Conservation (phyloP, 2,329 filamentous ascomycete species). For the Diaporthe citri region DNA sequence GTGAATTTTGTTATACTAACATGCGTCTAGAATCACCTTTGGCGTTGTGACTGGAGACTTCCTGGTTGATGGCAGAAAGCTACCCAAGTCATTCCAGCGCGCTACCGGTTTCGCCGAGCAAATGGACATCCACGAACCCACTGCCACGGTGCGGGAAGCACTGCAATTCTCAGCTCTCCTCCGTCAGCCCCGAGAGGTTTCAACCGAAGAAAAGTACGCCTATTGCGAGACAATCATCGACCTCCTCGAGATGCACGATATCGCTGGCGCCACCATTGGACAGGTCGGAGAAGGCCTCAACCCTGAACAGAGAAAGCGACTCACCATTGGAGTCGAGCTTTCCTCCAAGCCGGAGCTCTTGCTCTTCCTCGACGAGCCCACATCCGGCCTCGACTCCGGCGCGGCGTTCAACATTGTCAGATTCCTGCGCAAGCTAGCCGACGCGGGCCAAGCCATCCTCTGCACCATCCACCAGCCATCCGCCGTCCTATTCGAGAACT, state of each 20-base stretch:
- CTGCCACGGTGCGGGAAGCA: slow-evolving; percentile 76
- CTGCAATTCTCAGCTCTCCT: slow-evolving; percentile 75
- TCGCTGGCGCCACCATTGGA: slow-evolving; percentile 78
- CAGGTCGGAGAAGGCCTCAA: slow-evolving; percentile 74
- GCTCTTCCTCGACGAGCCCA: slow-evolving; percentile 82
- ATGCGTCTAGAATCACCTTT: slow-evolving; percentile 25
- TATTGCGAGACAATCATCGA: slow-evolving; percentile 79
- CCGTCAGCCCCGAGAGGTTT: slow-evolving; percentile 70
- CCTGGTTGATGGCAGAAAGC: slow-evolving; percentile 70
- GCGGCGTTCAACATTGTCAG: slow-evolving; percentile 80
- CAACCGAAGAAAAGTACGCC: slow-evolving; percentile 72
- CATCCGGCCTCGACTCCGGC: slow-evolving; percentile 79
- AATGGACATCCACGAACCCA: slow-evolving; percentile 76
- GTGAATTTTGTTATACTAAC: not conserved
- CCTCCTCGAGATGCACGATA: slow-evolving; percentile 76
- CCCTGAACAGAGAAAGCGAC: slow-evolving; percentile 61
- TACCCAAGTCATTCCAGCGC: slow-evolving; percentile 76
- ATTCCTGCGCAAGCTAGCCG: slow-evolving; percentile 74
- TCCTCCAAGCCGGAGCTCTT: slow-evolving; percentile 78
- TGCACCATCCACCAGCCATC: slow-evolving; percentile 61
- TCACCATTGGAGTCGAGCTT: slow-evolving; percentile 82
- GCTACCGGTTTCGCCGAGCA: slow-evolving; percentile 80
- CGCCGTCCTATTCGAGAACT: slow-evolving; percentile 56
- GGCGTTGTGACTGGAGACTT: slow-evolving; percentile 73
- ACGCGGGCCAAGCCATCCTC: slow-evolving; percentile 57